These are phyloP conservation scores for Oxytropis ochrocephala DNA, from an alignment of 306 rosid species.

Conservation along the genomic window DNA sequence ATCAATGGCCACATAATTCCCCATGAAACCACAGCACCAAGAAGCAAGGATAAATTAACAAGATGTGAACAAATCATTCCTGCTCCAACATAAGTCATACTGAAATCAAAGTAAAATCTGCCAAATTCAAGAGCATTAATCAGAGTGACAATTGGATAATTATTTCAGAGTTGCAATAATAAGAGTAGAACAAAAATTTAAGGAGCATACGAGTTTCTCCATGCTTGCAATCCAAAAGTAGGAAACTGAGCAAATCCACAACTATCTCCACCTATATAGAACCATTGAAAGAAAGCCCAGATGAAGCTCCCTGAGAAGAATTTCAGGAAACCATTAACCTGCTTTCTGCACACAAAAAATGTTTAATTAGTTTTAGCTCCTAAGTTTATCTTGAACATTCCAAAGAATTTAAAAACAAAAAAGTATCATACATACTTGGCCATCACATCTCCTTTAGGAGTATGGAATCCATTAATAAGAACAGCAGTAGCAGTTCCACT, in stretches of 20 bases:
- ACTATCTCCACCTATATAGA: conserved; percentile 67
- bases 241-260: conserved; percentile 94
- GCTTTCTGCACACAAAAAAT: conserved; percentile 52
- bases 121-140: conserved; percentile 22
- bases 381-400: background rate
- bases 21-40: conserved; percentile 94
- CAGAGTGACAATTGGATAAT: conserved; percentile 20
- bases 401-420: background rate
- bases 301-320: conserved; percentile 71
- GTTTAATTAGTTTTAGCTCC: conserved; percentile 23
- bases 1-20: conserved; percentile 98
- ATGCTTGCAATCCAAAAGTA: conserved; percentile 84
- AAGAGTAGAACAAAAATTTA: background rate
- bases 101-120: conserved; percentile 97
- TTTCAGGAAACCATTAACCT: conserved; percentile 74
- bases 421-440: conserved; percentile 60
- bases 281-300: conserved; percentile 97
- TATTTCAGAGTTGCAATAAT: background rate
- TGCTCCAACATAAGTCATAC: conserved; percentile 96
- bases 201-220: conserved; percentile 66
- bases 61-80: conserved; percentile 99
- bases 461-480: conserved; percentile 94
- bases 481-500: conserved; percentile 99
- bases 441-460: conserved; percentile 73
- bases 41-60: conserved; percentile 83